A percentile compares a stretch with the other conserved stretches of the same genome.
Evolutionary conservation across 2,329 filamentous ascomycete species (phyloP).

Genomic region (Stemphylium beticola): DNA sequence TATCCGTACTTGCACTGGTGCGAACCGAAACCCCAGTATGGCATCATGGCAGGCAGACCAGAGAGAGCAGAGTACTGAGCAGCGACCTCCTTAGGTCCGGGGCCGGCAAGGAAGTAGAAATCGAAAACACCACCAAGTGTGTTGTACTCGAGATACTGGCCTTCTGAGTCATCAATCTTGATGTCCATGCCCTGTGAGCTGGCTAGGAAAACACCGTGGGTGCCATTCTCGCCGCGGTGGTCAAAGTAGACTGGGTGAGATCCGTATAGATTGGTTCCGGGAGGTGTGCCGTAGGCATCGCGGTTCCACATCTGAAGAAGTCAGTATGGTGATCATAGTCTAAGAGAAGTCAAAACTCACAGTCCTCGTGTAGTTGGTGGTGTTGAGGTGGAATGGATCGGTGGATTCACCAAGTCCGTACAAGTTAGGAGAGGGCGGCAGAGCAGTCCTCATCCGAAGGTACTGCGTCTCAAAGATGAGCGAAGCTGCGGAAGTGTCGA

Average conservation of each 20-base stretch:
- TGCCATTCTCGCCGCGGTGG: conserved; percentile 60
- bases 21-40: conserved; percentile 61
- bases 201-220: conserved; percentile 46
- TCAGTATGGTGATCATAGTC: conserved; percentile 60
- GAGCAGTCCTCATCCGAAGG: conserved; percentile 70
- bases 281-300: conserved; percentile 67
- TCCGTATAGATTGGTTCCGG: conserved; percentile 72
- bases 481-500: conserved; percentile 71
- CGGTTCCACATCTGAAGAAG: conserved; percentile 68
- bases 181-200: conserved; percentile 67
- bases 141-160: conserved; percentile 80
- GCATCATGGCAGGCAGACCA: conserved; percentile 55
- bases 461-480: conserved; percentile 81
- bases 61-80: conserved; percentile 57
- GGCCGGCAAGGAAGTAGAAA: conserved; percentile 60
- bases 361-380: conserved; percentile 65
- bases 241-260: conserved; percentile 79
- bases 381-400: conserved; percentile 71
- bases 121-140: conserved; percentile 80
- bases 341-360: conserved; percentile 33
- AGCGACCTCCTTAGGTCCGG: conserved; percentile 54
- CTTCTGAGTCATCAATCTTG: conserved; percentile 69
- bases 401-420: conserved; percentile 82
- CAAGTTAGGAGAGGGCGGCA: conserved; percentile 71
- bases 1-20: conserved; percentile 60